A percentile compares a stretch with the other conserved stretches of the same genome.
Evolutionary conservation across 306 rosid species (phyloP).

Genomic region (Argentina anserina): DNA sequence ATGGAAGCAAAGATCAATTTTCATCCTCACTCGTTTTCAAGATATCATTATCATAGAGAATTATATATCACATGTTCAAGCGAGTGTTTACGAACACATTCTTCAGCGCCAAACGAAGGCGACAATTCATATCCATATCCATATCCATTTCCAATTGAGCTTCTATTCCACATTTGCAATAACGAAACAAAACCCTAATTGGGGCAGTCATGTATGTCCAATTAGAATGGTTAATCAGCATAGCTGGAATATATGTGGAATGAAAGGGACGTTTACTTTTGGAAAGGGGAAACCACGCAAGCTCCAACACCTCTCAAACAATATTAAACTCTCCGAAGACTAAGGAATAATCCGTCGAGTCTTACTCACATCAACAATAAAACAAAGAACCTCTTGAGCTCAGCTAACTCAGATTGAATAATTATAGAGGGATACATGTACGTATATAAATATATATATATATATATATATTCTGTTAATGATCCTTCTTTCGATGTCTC

Average conservation of each 20-base stretch:
- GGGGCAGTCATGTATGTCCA: background rate
- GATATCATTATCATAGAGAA: background rate
- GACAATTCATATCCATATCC: background rate
- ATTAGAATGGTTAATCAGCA: background rate
- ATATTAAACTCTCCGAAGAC: slow-evolving; percentile 6
- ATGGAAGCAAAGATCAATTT: background rate
- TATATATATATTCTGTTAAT: background rate
- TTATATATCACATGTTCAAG: background rate
- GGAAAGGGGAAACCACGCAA: slow-evolving; percentile 25
- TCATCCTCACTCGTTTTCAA: background rate
- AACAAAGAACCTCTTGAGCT: background rate
- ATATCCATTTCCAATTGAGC: background rate
- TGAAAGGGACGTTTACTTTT: slow-evolving; percentile 32
- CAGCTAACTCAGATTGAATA: background rate
- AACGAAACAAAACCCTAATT: background rate
- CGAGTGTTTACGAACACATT: background rate
- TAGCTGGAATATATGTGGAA: slow-evolving; percentile 38
- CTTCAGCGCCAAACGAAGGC: background rate
- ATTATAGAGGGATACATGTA: too few species aligned
- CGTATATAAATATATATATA: too few species aligned
- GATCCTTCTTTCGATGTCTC: background rate
- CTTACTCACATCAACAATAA: background rate
- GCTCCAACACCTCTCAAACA: slow-evolving; percentile 2
- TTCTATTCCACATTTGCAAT: background rate
- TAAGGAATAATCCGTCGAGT: slow-evolving; percentile 16